These are phyloP conservation scores for Russula lepida DNA, from an alignment of 768 basidiomycete genomes.

Conservation along the genomic window DNA sequence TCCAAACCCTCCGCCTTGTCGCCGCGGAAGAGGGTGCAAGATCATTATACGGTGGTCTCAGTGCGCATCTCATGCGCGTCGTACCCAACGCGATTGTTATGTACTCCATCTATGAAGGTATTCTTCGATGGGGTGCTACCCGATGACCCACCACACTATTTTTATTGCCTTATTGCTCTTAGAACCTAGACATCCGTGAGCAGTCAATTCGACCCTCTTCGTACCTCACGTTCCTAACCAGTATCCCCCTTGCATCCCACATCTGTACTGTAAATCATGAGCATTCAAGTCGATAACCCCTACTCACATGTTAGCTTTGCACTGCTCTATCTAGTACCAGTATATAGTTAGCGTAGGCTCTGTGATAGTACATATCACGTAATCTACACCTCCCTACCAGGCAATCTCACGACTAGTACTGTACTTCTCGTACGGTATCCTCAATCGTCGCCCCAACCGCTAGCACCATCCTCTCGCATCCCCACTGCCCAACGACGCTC, in stretches of 20 bases:
- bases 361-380: slow-evolving; percentile 4
- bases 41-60: slow-evolving; percentile 84
- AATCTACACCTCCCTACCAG: not conserved
- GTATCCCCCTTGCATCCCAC: not conserved
- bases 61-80: slow-evolving; percentile 92
- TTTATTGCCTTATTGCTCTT: slow-evolving; percentile 2
- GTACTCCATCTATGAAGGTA: slow-evolving; percentile 91
- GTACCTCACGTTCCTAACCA: not conserved
- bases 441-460: slow-evolving; percentile 45
- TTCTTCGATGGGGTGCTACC: slow-evolving; percentile 47
- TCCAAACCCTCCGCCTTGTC: slow-evolving; percentile 77
- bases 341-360: not conserved
- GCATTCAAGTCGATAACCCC: slow-evolving; percentile 1
- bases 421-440: not conserved
- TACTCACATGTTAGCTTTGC: slow-evolving; percentile 6
- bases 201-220: not conserved
- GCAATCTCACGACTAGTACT: not conserved
- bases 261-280: slow-evolving; percentile 3
- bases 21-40: slow-evolving; percentile 84
- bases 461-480: slow-evolving; percentile 54
- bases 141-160: slow-evolving; percentile 1
- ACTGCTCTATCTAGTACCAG: not conserved
- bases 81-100: slow-evolving; percentile 96
- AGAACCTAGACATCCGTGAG: slow-evolving; percentile 4
- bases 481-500: slow-evolving; percentile 86